Conservation (phyloP, 2,329 filamentous ascomycete species). For the Colletotrichum destructivum region DNA sequence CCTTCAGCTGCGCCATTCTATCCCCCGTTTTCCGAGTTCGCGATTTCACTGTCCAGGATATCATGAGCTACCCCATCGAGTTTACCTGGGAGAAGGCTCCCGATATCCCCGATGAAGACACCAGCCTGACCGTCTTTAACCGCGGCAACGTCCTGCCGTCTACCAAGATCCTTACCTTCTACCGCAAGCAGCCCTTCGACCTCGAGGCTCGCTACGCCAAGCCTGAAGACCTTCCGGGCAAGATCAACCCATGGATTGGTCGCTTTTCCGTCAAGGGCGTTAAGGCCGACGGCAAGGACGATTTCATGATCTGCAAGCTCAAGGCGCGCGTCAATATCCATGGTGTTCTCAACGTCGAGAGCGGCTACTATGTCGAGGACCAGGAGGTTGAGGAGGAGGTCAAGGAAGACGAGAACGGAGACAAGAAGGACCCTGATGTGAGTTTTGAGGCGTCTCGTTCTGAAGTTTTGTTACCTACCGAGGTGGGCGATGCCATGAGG, state of each 20-base stretch:
- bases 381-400: slow-evolving; percentile 96
- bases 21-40: slow-evolving; percentile 98
- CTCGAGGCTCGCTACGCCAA: slow-evolving; percentile 95
- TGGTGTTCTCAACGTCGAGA: slow-evolving; percentile 96
- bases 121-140: slow-evolving; percentile 96
- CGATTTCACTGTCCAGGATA: slow-evolving; percentile 97
- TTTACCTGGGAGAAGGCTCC: slow-evolving; percentile 99
- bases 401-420: slow-evolving; percentile 75
- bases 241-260: slow-evolving; percentile 94
- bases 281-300: slow-evolving; percentile 91
- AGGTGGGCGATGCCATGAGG: slow-evolving; percentile 12
- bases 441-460: slow-evolving; percentile 58
- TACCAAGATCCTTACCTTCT: slow-evolving; percentile 99
- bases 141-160: slow-evolving; percentile 97
- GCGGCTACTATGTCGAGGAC: slow-evolving; percentile 97
- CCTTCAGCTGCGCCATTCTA: slow-evolving; percentile 97
- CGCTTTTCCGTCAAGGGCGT: slow-evolving; percentile 98
- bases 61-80: slow-evolving; percentile 98
- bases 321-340: slow-evolving; percentile 98
- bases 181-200: slow-evolving; percentile 97
- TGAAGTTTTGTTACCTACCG: slow-evolving; percentile 8
- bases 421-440: slow-evolving; percentile 81
- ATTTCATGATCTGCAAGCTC: slow-evolving; percentile 99
- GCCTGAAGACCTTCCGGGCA: slow-evolving; percentile 88
- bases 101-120: slow-evolving; percentile 98